Evolutionary conservation across 306 rosid species (phyloP).

Genomic region (Quercus robur): DNA sequence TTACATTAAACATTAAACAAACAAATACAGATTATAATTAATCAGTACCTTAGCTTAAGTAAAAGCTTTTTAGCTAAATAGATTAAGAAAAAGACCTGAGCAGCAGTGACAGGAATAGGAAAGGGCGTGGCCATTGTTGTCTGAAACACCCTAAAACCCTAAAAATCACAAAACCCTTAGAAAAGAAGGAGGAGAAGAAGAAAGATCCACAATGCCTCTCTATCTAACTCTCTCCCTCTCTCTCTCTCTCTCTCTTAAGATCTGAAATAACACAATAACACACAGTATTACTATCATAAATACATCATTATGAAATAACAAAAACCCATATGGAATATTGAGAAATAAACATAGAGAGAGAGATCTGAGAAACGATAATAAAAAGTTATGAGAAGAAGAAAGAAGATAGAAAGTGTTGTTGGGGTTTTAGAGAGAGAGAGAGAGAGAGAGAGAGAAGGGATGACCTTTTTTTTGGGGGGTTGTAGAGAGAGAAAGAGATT

Average conservation of each 20-base stretch:
- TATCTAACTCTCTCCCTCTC: not conserved
- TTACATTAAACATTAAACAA: not conserved
- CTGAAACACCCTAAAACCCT: constrained; percentile 66
- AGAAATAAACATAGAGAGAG: not conserved
- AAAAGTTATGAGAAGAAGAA: not conserved
- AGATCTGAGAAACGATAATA: constrained; percentile 18
- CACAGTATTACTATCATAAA: constrained; percentile 6
- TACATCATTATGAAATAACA: too few relatives aligned
- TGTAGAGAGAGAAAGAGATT: not conserved
- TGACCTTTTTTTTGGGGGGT: not conserved
- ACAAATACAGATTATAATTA: not conserved
- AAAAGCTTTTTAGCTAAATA: not conserved
- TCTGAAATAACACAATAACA: constrained; percentile 18
- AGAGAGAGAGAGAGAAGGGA: not conserved
- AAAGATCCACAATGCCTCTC: constrained; percentile 39
- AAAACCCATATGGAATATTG: not conserved
- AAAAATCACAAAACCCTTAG: constrained; percentile 20
- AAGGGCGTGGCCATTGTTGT: constrained; percentile 69
- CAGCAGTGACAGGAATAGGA: constrained; percentile 76
- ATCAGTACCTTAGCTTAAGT: too few relatives aligned
- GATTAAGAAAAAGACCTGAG: constrained; percentile 56
- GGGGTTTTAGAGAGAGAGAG: constrained; percentile 4
- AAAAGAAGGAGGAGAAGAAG: not conserved
- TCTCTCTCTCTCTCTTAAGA: constrained; percentile 13
- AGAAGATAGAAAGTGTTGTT: not conserved